Base-by-base conservation (phyloP, 106 monocot genomes). In the Apostasia ramifera region DNA sequence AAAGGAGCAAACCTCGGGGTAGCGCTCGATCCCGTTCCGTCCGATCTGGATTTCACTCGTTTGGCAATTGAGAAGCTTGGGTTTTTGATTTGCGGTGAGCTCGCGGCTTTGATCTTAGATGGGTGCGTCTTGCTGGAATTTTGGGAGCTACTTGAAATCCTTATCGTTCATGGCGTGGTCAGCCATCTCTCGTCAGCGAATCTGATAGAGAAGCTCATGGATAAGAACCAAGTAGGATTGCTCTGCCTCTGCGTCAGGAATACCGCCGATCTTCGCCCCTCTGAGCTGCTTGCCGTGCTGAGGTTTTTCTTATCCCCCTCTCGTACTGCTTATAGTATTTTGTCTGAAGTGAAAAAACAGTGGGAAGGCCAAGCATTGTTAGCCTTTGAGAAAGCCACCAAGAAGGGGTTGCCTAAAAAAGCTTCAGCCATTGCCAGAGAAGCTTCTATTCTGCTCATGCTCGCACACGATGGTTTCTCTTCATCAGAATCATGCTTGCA, bases 401-500 rank as follows among this genome's bases (percentile, higher is more conserved):
- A 80, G 11, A 69, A 71, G 38, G 78, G 72, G n/a, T 4, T 69
- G 26, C 57, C 82, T 2, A 71, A 75, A 57, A 79, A 86, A 60
- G 63, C 69, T 42, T 49, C 47, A 12, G 42, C 11, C 60, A 49
- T 81, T 14, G 83, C 83, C 12, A 83, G 73, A 59, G 79, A 83
- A 2, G 83, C 89, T 44, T 70, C 98, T 3, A 40, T 98, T 58
- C 53, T 93, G 57, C 70, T 98, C 0, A 87, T 93, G 90, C 71
- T 98, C 79, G 89, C 87, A 6, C 72, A 80, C 59, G 93, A 98
- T 68, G 83, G 78, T 3, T 98, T 98, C 78, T 68, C 79, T 1
- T 61, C 93, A 2, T 52, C 82, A 1, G 93, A 98, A 61, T 50
- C 76, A 46, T 90, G 98, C 74, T 76, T 98, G 76, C 98, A 98